phyloP scores from a whole-genome alignment of 2,329 filamentous ascomycete species.

The Pestalotiopsis sp. region DNA sequence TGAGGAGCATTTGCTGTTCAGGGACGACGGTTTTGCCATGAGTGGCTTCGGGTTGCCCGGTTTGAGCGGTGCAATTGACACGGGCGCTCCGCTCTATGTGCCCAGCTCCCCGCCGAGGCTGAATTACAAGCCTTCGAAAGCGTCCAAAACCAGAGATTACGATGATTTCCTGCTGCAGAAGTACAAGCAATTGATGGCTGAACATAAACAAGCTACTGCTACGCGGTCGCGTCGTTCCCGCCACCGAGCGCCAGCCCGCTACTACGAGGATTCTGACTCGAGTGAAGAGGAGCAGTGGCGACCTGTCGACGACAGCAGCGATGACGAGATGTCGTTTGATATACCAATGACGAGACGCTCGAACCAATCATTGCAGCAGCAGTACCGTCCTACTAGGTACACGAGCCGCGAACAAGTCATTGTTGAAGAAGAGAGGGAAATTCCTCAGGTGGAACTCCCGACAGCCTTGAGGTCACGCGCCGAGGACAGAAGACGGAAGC shows the following conservation, averaged over 20 bases:
- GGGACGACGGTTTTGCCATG: slow-evolving; percentile 11
- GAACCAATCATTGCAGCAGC: not conserved
- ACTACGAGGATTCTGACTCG: slow-evolving; percentile 7
- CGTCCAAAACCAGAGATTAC: not conserved
- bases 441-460: not conserved
- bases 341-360: slow-evolving; percentile 12
- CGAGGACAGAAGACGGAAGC: slow-evolving; percentile 10
- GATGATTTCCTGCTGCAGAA: not conserved
- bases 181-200: not conserved
- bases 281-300: not conserved
- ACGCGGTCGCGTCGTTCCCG: not conserved
- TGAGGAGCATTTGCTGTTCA: slow-evolving; percentile 14
- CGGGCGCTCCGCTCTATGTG: not conserved
- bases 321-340: slow-evolving; percentile 15
- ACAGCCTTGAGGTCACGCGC: slow-evolving; percentile 6
- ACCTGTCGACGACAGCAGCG: not conserved
- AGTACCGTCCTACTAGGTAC: not conserved
- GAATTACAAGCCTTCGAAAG: not conserved
- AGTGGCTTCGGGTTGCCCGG: slow-evolving; percentile 12
- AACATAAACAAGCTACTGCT: not conserved
- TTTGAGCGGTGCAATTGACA: slow-evolving; percentile 7
- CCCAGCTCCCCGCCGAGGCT: not conserved
- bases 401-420: slow-evolving; percentile 8
- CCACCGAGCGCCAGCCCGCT: not conserved
- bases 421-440: slow-evolving; percentile 7